Evolutionary conservation across 352 stramenopile species (phyloP).

Genomic region (Aphanomyces invadans): DNA sequence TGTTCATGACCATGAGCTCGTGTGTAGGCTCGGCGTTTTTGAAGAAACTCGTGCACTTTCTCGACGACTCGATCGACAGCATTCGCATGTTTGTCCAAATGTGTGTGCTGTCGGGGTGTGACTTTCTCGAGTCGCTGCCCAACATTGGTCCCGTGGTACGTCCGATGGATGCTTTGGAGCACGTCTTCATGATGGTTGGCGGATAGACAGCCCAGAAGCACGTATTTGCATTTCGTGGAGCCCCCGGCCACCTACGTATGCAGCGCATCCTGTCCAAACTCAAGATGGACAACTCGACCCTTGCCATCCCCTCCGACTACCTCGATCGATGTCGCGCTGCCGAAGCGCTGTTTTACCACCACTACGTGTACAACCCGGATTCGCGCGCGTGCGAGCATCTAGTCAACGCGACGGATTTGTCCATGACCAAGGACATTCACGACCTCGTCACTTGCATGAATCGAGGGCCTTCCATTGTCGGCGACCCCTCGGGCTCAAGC

Average conservation of each 20-base stretch:
- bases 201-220: constrained; percentile 63
- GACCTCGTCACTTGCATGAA: background rate
- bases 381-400: constrained; percentile 44
- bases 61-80: constrained; percentile 45
- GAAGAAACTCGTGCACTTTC: constrained; percentile 54
- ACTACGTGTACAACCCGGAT: constrained; percentile 59
- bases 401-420: constrained; percentile 28
- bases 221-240: constrained; percentile 61
- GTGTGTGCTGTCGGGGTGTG: constrained; percentile 59
- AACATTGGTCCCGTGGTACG: constrained; percentile 67
- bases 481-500: too few relatives aligned
- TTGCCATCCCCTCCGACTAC: constrained; percentile 39
- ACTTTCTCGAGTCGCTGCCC: constrained; percentile 70
- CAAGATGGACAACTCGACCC: constrained; percentile 33
- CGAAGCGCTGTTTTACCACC: constrained; percentile 73
- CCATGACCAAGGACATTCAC: background rate
- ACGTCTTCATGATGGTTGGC: background rate
- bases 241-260: constrained; percentile 43
- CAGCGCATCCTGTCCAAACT: constrained; percentile 62
- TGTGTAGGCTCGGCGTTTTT: constrained; percentile 43
- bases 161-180: too few relatives aligned
- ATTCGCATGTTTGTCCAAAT: constrained; percentile 77
- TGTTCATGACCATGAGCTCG: background rate
- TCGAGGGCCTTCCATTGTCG: background rate
- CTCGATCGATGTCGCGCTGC: constrained; percentile 46